These are phyloP conservation scores for Psilocybe cyanescens DNA, from an alignment of 768 basidiomycete species.

Conservation along the genomic window DNA sequence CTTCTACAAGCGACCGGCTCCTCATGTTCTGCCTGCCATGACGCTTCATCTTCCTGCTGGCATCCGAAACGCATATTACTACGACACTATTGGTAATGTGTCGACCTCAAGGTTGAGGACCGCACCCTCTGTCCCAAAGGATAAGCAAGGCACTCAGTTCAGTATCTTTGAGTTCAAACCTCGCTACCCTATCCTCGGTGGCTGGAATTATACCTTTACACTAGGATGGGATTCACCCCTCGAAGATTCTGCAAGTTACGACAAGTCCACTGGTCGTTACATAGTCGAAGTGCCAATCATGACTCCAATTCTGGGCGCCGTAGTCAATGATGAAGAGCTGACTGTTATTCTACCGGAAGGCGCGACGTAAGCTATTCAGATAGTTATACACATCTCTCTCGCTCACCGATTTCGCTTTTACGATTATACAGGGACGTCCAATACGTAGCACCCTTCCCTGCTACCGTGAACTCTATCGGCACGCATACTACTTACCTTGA, in stretches of 20 bases:
- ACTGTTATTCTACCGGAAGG: slow-evolving; percentile 90
- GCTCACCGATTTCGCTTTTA: slow-evolving; percentile 9
- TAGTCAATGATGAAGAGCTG: slow-evolving; percentile 80
- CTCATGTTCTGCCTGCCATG: slow-evolving; percentile 75
- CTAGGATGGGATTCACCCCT: slow-evolving; percentile 93
- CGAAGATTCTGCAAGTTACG: slow-evolving; percentile 69
- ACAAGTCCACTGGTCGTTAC: slow-evolving; percentile 65
- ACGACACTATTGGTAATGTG: slow-evolving; percentile 94
- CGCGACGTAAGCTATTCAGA: slow-evolving; percentile 71
- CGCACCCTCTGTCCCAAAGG: slow-evolving; percentile 65
- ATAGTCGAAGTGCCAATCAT: slow-evolving; percentile 85
- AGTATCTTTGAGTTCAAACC: slow-evolving; percentile 85
- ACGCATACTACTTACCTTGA: slow-evolving; percentile 90
- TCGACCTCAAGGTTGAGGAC: slow-evolving; percentile 88
- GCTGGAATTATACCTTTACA: slow-evolving; percentile 97
- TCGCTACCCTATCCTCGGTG: slow-evolving; percentile 91
- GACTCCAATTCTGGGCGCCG: slow-evolving; percentile 78
- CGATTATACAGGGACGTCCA: slow-evolving; percentile 66
- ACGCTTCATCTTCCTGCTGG: slow-evolving; percentile 83
- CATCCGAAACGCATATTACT: slow-evolving; percentile 84
- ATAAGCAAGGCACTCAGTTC: slow-evolving; percentile 51
- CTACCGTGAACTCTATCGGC: slow-evolving; percentile 60
- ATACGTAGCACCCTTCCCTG: slow-evolving; percentile 77
- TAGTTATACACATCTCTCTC: not conserved
- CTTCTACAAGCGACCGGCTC: slow-evolving; percentile 66